Evolutionary conservation across 2,329 filamentous ascomycete genomes (phyloP).

Genomic region (Colletotrichum liriopes): DNA sequence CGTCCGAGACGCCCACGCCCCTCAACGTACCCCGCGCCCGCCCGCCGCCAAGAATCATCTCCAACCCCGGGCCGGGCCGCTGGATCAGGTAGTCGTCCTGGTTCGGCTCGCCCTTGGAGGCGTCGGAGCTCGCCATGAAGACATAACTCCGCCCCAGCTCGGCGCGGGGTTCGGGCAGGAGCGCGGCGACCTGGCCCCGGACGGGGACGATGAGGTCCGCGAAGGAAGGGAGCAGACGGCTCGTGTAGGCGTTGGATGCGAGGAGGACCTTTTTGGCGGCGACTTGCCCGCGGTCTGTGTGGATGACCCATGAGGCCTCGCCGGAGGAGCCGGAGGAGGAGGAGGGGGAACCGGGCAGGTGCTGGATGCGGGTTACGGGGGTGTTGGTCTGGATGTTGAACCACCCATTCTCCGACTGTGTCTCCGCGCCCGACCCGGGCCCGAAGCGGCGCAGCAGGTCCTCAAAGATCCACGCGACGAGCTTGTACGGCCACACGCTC

Average conservation of each 20-base stretch:
- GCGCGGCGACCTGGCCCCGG: conserved; percentile 79
- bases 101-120: conserved; percentile 50
- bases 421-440: conserved; percentile 41
- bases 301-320: conserved; percentile 68
- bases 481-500: conserved; percentile 87
- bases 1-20: conserved; percentile 72
- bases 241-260: conserved; percentile 89
- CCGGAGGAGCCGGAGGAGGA: neutral
- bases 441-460: conserved; percentile 60
- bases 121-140: conserved; percentile 63
- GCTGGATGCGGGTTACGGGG: conserved; percentile 69
- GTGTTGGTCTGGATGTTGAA: conserved; percentile 86
- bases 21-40: conserved; percentile 68
- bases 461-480: conserved; percentile 81
- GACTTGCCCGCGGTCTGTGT: conserved; percentile 80
- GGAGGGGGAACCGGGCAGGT: conserved; percentile 32
- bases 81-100: conserved; percentile 83
- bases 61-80: conserved; percentile 69
- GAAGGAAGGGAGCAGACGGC: conserved; percentile 79
- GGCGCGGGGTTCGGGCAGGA: conserved; percentile 62
- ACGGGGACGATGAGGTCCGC: conserved; percentile 82
- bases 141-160: conserved; percentile 73
- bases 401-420: conserved; percentile 33
- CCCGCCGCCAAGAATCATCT: conserved; percentile 82
- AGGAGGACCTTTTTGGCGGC: conserved; percentile 77